Percentiles rank a stretch among this genome's conserved stretches.
These are phyloP conservation scores for Apiotrichum siamense DNA, from an alignment of 1,284 basidiomycete genomes.

Conservation along the genomic window DNA sequence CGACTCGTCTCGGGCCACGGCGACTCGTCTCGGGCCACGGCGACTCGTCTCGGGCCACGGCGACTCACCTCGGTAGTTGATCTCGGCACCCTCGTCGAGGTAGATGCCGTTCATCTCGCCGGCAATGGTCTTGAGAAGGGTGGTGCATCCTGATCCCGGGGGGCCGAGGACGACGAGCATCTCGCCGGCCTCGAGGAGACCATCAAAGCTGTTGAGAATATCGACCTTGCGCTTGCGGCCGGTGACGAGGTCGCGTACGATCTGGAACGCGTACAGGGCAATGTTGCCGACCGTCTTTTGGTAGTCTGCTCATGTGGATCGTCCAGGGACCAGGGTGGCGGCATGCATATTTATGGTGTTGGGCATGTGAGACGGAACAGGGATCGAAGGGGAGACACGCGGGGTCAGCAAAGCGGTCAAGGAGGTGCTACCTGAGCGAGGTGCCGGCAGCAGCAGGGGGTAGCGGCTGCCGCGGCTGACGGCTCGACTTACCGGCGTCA, in stretches of 20 bases:
- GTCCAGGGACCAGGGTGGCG: background rate
- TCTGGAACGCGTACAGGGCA: constrained; percentile 38
- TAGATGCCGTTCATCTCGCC: constrained; percentile 53
- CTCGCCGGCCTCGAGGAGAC: constrained; percentile 51
- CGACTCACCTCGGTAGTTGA: constrained; percentile 45
- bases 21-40: no score
- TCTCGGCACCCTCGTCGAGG: constrained; percentile 42
- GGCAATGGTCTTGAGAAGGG: constrained; percentile 54
- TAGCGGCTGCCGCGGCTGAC: background rate
- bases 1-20: no score
- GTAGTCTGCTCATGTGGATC: constrained; percentile 37
- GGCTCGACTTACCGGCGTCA: constrained; percentile 37
- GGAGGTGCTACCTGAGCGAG: no score
- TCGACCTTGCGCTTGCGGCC: constrained; percentile 48
- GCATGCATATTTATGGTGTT: background rate
- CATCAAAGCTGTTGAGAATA: constrained; percentile 51
- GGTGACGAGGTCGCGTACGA: constrained; percentile 40
- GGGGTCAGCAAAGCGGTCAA: no score
- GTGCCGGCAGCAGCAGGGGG: no score
- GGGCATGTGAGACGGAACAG: background rate
- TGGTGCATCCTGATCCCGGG: constrained; percentile 60
- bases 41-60: background rate
- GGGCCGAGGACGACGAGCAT: constrained; percentile 55
- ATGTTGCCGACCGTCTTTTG: constrained; percentile 52
- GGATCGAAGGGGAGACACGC: no score